Conservation (phyloP, 805 yeast species). For the Yamadazyma sp. region DNA sequence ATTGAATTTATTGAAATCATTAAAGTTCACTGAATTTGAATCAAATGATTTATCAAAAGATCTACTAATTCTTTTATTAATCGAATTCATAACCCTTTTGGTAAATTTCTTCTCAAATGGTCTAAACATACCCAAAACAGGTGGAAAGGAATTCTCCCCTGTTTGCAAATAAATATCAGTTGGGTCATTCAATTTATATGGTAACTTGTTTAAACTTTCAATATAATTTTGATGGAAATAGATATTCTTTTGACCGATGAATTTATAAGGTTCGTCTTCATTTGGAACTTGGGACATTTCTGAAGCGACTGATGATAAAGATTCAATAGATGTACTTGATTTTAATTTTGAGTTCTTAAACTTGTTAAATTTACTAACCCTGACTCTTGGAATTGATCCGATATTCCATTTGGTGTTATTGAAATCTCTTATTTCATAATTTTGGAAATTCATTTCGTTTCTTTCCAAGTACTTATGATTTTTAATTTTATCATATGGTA, state of each 20-base stretch:
- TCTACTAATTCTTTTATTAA: conserved; percentile 20
- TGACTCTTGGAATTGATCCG: conserved; percentile 46
- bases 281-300: neutral
- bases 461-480: conserved; percentile 7
- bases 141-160: conserved; percentile 16
- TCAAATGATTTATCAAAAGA: conserved; percentile 4
- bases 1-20: conserved; percentile 4
- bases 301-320: neutral
- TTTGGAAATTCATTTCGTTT: conserved; percentile 13
- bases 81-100: conserved; percentile 35
- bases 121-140: conserved; percentile 37
- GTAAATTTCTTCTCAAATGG: conserved; percentile 37
- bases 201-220: conserved; percentile 11
- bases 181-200: conserved; percentile 15
- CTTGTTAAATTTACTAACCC: conserved; percentile 24
- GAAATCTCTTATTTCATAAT: conserved; percentile 28
- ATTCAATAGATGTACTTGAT: neutral
- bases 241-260: conserved; percentile 31
- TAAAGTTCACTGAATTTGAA: conserved; percentile 3
- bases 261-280: conserved; percentile 19
- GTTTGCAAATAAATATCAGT: conserved; percentile 26
- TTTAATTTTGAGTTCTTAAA: conserved; percentile 15
- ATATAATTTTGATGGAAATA: conserved; percentile 36
- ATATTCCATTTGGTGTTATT: conserved; percentile 30
- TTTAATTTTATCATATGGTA: conserved; percentile 19